Base-by-base conservation (phyloP, 768 basidiomycete genomes). In the Boletus subcaerulescens region DNA sequence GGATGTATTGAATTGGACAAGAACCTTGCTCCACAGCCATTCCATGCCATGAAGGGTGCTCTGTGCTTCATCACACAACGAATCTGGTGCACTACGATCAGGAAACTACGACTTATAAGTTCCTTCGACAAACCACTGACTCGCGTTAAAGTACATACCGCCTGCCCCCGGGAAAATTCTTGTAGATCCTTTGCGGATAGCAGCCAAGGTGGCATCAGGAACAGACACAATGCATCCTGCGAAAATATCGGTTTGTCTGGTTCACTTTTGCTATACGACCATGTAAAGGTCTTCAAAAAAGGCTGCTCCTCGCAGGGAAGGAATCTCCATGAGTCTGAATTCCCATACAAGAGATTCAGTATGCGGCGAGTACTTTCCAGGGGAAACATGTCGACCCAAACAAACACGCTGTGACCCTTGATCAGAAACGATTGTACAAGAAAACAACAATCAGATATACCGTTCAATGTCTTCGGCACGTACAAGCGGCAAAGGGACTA, bases 1-100 rank as follows among this genome's bases (percentile, higher is more conserved):
- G 29, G 15, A 38, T 32, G 15, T 5, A 40, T 38, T 22, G 7
- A 45, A 46, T 44, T 8, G 26, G 41, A 14, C 5, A 52, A 56
- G 17, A 55, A 71, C 70, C 76, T 85, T 85, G 33, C 75, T 80
- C 84, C 84, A 86, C 42, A 85, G 56, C 55, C 80, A 75, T 58
- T 84, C 74, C 48, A 76, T 56, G 69, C 56, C 78, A 72, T 50
- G 57, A 41, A 64, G 48, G 71, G 45, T 36, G 18, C 48, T 36
- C 24, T 42, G 36, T 32, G 33, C 56, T 18, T 31, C 14, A 32
- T 61, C 44, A 38, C 9, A 42, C 20, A 43, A 46, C 9, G 53
- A 45, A 15, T 59, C 47, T 10, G 24, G 52, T 10, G 55, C 45
- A 3, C 61, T 48, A 15, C 53, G 48, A 43, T 64, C 57, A 12